Conservation (phyloP, 1,284 basidiomycete genomes). For the Fomitopsis palustris region DNA sequence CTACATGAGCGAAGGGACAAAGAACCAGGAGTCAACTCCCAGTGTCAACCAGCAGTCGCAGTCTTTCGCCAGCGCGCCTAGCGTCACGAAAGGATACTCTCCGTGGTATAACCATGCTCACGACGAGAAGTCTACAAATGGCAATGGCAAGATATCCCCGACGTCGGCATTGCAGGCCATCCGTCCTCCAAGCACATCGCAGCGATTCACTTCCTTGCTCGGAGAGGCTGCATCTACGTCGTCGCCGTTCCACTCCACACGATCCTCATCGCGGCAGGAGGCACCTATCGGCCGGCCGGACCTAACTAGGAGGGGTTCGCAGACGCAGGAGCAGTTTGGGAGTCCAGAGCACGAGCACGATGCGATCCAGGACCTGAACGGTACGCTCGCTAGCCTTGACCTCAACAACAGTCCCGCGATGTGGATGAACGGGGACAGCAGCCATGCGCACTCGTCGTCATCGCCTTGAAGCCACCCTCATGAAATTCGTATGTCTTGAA, state of each 20-base stretch:
- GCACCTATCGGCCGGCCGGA: conserved; percentile 39
- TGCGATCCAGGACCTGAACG: conserved; percentile 64
- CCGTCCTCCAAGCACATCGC: conserved; percentile 40
- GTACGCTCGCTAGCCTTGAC: conserved; percentile 70
- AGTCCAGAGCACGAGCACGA: conserved; percentile 41
- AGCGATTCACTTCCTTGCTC: conserved; percentile 41
- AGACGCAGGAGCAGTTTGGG: conserved; percentile 39
- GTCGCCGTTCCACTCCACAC: conserved; percentile 30
- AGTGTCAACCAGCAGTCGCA: conserved; percentile 21
- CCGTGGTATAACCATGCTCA: conserved; percentile 40
- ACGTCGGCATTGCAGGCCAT: conserved; percentile 28
- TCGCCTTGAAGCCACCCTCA: conserved; percentile 17
- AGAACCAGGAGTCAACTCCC: conserved; percentile 17
- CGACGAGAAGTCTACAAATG: conserved; percentile 22
- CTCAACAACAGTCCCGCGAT: conserved; percentile 17
- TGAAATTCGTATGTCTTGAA: conserved; percentile 3
- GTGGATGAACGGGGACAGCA: conserved; percentile 16
- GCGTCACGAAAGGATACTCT: conserved; percentile 41
- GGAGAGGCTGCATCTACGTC: conserved; percentile 27
- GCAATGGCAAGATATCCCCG: conserved; percentile 41
- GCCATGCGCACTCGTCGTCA: conserved; percentile 15
- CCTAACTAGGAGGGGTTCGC: conserved; percentile 19
- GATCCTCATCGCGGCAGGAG: conserved; percentile 42
- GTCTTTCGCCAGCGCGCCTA: conserved; percentile 37
- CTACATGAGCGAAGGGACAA: conserved; percentile 24